A percentile compares a stretch with the other conserved stretches of the same genome.
phyloP scores from a whole-genome alignment of 257 asterid genomes.

The Craterostigma plantagineum region DNA sequence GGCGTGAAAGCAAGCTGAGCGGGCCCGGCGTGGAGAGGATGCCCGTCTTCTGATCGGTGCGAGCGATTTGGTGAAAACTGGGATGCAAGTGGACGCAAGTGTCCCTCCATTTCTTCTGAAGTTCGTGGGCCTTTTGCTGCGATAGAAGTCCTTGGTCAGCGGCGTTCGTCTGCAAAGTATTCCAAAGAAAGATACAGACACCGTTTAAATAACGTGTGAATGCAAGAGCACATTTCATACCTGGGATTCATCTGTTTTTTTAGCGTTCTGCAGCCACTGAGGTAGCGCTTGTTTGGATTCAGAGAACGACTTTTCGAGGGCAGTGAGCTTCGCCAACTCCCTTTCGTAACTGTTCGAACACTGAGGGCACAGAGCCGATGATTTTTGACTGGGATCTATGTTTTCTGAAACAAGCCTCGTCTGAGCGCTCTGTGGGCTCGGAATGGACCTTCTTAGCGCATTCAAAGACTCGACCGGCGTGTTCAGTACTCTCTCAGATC shows the following conservation, averaged over 20 bases:
- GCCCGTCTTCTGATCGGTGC: conserved; percentile 15
- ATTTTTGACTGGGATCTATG: conserved; percentile 20
- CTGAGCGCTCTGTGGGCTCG: conserved; percentile 16
- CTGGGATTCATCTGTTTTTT: conserved; percentile 23
- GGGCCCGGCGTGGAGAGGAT: conserved; percentile 25
- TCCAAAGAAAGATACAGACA: background rate
- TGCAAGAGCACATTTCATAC: conserved; percentile 16
- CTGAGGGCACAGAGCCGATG: conserved; percentile 34
- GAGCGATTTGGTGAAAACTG: conserved; percentile 28
- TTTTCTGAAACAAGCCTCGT: conserved; percentile 22
- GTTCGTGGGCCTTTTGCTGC: conserved; percentile 42
- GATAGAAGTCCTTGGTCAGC: conserved; percentile 31
- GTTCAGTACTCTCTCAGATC: conserved; percentile 33
- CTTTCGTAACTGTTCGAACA: conserved; percentile 39
- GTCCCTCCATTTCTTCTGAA: conserved; percentile 69
- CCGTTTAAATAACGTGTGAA: background rate
- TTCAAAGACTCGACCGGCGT: conserved; percentile 25
- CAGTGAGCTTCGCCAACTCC: conserved; percentile 36
- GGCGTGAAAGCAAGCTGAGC: conserved; percentile 27
- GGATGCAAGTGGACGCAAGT: conserved; percentile 65
- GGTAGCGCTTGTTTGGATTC: conserved; percentile 45
- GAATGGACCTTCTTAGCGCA: conserved; percentile 25
- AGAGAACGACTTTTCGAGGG: conserved; percentile 42
- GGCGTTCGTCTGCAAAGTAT: conserved; percentile 28
- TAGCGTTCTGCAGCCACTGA: conserved; percentile 66